Conservation (phyloP, 1,284 basidiomycete genomes). For the Microbotryomycetes sp. region DNA sequence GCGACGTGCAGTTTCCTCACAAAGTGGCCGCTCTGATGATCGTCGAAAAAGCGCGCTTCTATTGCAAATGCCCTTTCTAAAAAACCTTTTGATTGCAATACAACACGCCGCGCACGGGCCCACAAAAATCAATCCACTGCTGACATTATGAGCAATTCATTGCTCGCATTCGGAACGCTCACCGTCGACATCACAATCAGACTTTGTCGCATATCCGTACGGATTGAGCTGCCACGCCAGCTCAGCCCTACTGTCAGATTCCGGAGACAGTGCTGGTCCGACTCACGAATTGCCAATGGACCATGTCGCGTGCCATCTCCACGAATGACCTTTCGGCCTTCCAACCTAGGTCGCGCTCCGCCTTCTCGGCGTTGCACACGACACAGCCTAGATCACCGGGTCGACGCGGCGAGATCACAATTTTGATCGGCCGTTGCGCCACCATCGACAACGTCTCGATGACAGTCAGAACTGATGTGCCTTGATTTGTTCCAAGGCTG, state of each 20-base stretch:
- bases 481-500: constrained; percentile 27
- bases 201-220: constrained; percentile 1
- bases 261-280: neutral
- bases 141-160: no score
- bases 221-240: constrained; percentile 1
- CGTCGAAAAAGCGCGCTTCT: constrained; percentile 30
- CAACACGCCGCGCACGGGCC: no score
- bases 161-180: no score
- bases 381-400: constrained; percentile 25
- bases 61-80: constrained; percentile 27
- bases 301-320: constrained; percentile 11
- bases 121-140: no score
- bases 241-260: neutral
- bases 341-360: constrained; percentile 23
- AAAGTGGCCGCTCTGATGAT: constrained; percentile 34
- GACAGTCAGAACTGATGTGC: constrained; percentile 22
- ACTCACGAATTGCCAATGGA: constrained; percentile 14
- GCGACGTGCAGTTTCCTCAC: constrained; percentile 32
- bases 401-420: constrained; percentile 13
- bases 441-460: constrained; percentile 18
- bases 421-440: constrained; percentile 22
- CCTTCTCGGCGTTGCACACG: constrained; percentile 21
- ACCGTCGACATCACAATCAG: no score
- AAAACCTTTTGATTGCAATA: neutral
- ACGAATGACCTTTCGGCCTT: constrained; percentile 12